Evolutionary conservation across 495 filamentous ascomycete genomes (phyloP).

Genomic region (Neurospora pannonica): DNA sequence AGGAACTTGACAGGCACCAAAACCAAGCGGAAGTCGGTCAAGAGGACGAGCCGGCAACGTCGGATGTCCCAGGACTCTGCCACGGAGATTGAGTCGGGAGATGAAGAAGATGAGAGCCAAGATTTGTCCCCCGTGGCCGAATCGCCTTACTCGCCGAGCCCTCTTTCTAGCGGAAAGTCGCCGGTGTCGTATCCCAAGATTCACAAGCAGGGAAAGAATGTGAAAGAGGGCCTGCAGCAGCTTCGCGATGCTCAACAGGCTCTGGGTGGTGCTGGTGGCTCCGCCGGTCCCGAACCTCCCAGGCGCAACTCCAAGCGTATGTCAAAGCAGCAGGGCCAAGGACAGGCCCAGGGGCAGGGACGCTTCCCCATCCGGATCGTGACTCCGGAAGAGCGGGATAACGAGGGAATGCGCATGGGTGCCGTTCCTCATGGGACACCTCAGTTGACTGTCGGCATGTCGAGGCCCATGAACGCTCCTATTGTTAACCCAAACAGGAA

Average conservation of each 20-base stretch:
- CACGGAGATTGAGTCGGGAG: constrained; percentile 22
- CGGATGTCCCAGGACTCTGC: constrained; percentile 16
- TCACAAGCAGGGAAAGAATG: constrained; percentile 15
- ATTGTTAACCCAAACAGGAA: constrained; percentile 12
- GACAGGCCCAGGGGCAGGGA: not conserved
- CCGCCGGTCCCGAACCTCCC: not conserved
- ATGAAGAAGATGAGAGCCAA: constrained; percentile 14
- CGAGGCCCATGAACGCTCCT: constrained; percentile 7
- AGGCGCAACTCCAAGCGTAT: not conserved
- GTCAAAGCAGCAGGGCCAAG: not conserved
- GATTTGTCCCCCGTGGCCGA: constrained; percentile 38
- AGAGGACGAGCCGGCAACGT: constrained; percentile 1
- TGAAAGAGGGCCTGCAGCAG: not conserved
- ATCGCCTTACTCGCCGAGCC: constrained; percentile 22
- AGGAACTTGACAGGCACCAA: constrained; percentile 11
- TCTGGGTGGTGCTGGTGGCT: not conserved
- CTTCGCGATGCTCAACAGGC: constrained; percentile 1
- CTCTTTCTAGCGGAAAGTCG: constrained; percentile 20
- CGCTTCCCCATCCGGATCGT: constrained; percentile 1
- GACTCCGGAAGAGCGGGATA: not conserved
- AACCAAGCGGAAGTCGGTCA: constrained; percentile 5
- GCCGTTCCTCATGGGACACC: not conserved
- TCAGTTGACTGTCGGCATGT: not conserved
- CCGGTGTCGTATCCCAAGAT: constrained; percentile 38
- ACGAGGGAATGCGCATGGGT: not conserved